Evolutionary conservation across 2,329 filamentous ascomycete genomes (phyloP), one percentile per base, ranked within the genome.

Genomic region (Fusarium pseudonygamai): DNA sequence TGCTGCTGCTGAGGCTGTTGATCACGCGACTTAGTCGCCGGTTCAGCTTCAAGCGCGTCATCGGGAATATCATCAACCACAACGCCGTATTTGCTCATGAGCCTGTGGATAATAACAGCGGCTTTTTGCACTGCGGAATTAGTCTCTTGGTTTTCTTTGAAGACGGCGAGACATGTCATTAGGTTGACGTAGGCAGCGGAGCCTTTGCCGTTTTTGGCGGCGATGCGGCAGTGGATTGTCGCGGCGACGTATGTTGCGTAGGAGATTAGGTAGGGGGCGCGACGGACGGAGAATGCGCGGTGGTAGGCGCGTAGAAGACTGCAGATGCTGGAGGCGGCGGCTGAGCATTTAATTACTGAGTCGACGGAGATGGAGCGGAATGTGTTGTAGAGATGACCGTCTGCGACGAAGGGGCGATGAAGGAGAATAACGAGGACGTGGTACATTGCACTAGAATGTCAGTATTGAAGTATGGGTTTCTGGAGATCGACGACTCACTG

Each of bases 201-300:
- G 0, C 80, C 79, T 0, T 76, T 77, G 13, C 81, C 80, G 14
- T 84, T 81, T 47, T 85, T 84, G 7, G 87, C 85, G 1, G 87
- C 86, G 11, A 86, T 85, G 7, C 86, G 85, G 1, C 84, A 84
- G 57, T 86, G 84, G 24, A 89, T 88, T 0, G 86, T 89, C 0
- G 86, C 86, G 8, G 84, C 83, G 2, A 88, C 86, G 64, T 89
- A 90, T 0, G 86, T 88, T 0, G 88, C 86, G 74, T 90, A 90
- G 0, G 85, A 87, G 24, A 89, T 83, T 3, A 89, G 78, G 61
- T 89, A 89, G 0, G 87, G 87, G 0, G 87, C 85, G 16, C 83
- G 78, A 16, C 81, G 78, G 4, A 87, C 80, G 2, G 83, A 85
- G 45, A 86, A 88, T 0, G 82, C 79, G 36, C 78, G 77, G 30